A percentile compares a stretch with the other conserved stretches of the same genome.
These are phyloP conservation scores for Neoboletus brunneissimus DNA, from an alignment of 768 basidiomycete species.

Conservation along the genomic window DNA sequence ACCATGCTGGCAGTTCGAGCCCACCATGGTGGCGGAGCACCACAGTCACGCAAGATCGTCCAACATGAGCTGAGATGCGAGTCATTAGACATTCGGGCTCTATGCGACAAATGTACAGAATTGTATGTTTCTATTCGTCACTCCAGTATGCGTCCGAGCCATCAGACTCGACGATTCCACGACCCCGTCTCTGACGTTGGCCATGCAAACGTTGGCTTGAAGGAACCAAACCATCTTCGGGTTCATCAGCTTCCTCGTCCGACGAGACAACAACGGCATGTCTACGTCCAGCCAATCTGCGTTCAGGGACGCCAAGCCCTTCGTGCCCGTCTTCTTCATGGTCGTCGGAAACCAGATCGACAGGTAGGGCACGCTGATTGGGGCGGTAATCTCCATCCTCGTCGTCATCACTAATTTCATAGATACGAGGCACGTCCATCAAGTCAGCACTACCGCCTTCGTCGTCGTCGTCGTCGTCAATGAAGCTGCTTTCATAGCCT, in stretches of 20 bases:
- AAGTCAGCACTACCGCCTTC: not conserved
- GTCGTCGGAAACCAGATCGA: constrained; percentile 15
- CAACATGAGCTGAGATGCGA: not conserved
- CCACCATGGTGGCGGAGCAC: not conserved
- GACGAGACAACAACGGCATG: constrained; percentile 7
- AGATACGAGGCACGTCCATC: constrained; percentile 20
- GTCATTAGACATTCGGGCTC: not conserved
- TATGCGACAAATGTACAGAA: not conserved
- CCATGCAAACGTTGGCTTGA: not conserved
- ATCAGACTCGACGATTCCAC: constrained; percentile 21
- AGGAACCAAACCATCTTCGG: not conserved
- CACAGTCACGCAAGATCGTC: no score
- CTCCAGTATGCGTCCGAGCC: constrained; percentile 15
- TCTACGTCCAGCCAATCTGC: not conserved
- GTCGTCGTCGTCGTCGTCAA: constrained; percentile 45
- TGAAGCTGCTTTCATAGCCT: constrained; percentile 54
- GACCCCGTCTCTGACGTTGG: not conserved
- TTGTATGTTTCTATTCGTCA: constrained; percentile 1
- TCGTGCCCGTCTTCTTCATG: constrained; percentile 6
- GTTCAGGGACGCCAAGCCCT: not conserved
- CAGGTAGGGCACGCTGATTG: not conserved
- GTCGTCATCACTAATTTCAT: constrained; percentile 20
- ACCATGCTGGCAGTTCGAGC: not conserved
- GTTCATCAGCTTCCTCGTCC: constrained; percentile 17
- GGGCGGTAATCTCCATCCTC: constrained; percentile 8